phyloP scores from a whole-genome alignment of 2,329 filamentous ascomycete genomes.

The Zymoseptoria tritici region DNA sequence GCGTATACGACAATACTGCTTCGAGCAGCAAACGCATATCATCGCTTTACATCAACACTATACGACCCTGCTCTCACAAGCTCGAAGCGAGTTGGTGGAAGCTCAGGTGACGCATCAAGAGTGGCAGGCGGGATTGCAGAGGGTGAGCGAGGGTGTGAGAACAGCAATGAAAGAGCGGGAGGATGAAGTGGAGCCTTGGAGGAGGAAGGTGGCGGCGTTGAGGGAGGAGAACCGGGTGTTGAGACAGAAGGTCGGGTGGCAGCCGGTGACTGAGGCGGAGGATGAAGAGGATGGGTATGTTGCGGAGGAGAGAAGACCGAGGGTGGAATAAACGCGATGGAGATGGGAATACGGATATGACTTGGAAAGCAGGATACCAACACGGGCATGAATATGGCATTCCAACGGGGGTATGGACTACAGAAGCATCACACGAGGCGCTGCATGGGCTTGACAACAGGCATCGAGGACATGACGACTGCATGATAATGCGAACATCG shows the following conservation, averaged over 20 bases:
- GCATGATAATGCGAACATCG: background rate
- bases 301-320: conserved; percentile 6
- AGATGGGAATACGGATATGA: background rate
- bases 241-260: conserved; percentile 40
- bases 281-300: conserved; percentile 35
- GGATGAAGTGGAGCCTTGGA: conserved; percentile 31
- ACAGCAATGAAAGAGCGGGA: conserved; percentile 33
- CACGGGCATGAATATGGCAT: background rate
- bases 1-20: conserved; percentile 29
- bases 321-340: background rate
- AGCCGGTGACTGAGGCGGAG: conserved; percentile 31
- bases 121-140: conserved; percentile 41
- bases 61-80: conserved; percentile 36
- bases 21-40: conserved; percentile 37
- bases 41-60: conserved; percentile 43
- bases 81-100: conserved; percentile 38
- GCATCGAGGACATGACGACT: background rate
- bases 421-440: background rate
- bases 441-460: background rate
- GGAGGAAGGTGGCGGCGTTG: conserved; percentile 34
- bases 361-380: background rate
- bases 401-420: background rate
- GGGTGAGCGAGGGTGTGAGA: conserved; percentile 38
- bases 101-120: conserved; percentile 42
- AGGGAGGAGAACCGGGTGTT: conserved; percentile 44